phyloP scores from a whole-genome alignment of 164 flowering plant species.

The Saururus chinensis region DNA sequence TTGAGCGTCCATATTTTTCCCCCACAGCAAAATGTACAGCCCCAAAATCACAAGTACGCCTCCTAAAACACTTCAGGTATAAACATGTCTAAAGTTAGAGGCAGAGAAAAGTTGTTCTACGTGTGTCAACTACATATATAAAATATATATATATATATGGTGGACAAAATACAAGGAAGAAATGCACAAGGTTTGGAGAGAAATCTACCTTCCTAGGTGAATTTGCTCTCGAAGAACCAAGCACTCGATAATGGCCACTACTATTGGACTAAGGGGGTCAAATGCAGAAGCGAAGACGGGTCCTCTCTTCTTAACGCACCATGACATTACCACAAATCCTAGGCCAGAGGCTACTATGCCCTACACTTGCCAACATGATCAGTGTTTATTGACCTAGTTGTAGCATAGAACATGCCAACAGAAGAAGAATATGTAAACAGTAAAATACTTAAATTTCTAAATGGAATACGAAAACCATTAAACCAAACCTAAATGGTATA shows the following conservation, averaged over 20 bases:
- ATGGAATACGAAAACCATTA: no score
- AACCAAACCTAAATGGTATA: no score
- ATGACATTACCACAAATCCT: slow-evolving; percentile 64
- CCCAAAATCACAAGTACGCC: slow-evolving; percentile 45
- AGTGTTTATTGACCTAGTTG: not conserved
- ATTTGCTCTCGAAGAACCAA: slow-evolving; percentile 46
- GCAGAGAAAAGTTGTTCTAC: no score
- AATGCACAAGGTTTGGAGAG: not conserved
- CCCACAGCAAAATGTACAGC: slow-evolving; percentile 62
- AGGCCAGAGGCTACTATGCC: slow-evolving; percentile 68
- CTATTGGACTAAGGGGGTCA: slow-evolving; percentile 68
- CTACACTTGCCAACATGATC: slow-evolving; percentile 15
- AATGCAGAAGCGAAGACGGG: slow-evolving; percentile 88
- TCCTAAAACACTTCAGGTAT: slow-evolving; percentile 43
- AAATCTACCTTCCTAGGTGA: slow-evolving; percentile 59
- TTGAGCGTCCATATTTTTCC: slow-evolving; percentile 43
- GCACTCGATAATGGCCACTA: slow-evolving; percentile 55
- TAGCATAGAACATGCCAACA: no score
- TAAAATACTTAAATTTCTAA: no score
- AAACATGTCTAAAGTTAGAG: not conserved
- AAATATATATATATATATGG: no score
- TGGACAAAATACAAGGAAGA: not conserved
- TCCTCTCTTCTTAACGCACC: slow-evolving; percentile 78
- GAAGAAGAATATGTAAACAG: no score
- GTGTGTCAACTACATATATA: no score